These are phyloP conservation scores for Akanthomyces muscarius DNA, from an alignment of 2,329 filamentous ascomycete genomes.

Conservation along the genomic window DNA sequence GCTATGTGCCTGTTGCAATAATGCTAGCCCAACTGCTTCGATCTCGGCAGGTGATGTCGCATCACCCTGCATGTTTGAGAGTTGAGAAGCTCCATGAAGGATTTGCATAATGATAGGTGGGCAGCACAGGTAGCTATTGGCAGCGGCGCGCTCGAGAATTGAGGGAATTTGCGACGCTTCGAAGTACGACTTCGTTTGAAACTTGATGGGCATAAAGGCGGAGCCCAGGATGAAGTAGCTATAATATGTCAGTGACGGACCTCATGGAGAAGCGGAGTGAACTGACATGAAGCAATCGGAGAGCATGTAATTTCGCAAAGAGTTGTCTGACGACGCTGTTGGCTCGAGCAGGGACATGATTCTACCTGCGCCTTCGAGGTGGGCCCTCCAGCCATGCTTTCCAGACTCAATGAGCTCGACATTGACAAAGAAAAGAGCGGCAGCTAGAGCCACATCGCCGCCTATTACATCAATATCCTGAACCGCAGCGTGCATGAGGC, in stretches of 20 bases:
- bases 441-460: constrained; percentile 41
- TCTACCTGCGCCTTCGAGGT: constrained; percentile 42
- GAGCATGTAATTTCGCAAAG: constrained; percentile 41
- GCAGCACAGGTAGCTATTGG: constrained; percentile 46
- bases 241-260: background rate
- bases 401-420: constrained; percentile 48
- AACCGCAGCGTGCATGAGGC: constrained; percentile 38
- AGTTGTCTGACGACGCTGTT: constrained; percentile 30
- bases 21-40: constrained; percentile 28
- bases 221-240: constrained; percentile 46
- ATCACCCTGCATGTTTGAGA: constrained; percentile 31
- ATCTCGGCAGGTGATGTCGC: constrained; percentile 28
- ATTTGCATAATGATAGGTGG: constrained; percentile 42
- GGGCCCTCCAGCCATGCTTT: constrained; percentile 44
- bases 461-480: constrained; percentile 34
- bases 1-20: constrained; percentile 36
- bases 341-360: constrained; percentile 41
- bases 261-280: background rate
- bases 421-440: constrained; percentile 48
- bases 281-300: constrained; percentile 46
- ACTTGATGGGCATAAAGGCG: constrained; percentile 36
- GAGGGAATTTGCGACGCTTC: constrained; percentile 34
- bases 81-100: constrained; percentile 38
- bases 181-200: constrained; percentile 32
- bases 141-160: constrained; percentile 37